Conservation (phyloP, 2,329 filamentous ascomycete species). For the Neocucurbitaria cava region DNA sequence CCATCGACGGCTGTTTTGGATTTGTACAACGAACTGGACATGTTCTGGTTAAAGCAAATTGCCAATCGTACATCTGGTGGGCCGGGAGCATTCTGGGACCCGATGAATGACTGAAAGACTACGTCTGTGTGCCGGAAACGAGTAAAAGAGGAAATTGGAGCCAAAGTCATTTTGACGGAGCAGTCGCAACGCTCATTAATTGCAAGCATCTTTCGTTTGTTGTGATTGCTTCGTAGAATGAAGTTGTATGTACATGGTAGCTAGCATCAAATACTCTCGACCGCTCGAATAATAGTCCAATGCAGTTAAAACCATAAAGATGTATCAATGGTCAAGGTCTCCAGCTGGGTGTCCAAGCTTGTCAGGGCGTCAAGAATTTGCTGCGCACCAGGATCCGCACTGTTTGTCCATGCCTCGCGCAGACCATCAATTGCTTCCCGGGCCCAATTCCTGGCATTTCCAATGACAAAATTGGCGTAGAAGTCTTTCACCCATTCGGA, state of each 20-base stretch:
- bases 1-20: neutral
- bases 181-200: too few relatives aligned
- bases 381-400: neutral
- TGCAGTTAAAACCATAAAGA: neutral
- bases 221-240: too few relatives aligned
- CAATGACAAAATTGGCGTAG: neutral
- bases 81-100: slow-evolving; percentile 7
- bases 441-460: neutral
- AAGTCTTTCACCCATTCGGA: slow-evolving; percentile 1
- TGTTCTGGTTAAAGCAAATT: slow-evolving; percentile 1
- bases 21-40: slow-evolving; percentile 1
- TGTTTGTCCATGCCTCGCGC: neutral
- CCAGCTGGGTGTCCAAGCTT: neutral
- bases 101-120: neutral
- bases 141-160: neutral
- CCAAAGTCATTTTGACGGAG: too few relatives aligned
- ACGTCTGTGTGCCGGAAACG: neutral
- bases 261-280: too few relatives aligned
- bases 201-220: too few relatives aligned
- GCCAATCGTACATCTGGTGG: slow-evolving; percentile 1
- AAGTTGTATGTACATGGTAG: too few relatives aligned
- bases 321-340: slow-evolving; percentile 1
- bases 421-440: neutral
- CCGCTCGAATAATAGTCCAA: neutral
- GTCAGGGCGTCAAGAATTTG: neutral